phyloP scores from a whole-genome alignment of 306 rosid species.

The Rubus parviflorus region DNA sequence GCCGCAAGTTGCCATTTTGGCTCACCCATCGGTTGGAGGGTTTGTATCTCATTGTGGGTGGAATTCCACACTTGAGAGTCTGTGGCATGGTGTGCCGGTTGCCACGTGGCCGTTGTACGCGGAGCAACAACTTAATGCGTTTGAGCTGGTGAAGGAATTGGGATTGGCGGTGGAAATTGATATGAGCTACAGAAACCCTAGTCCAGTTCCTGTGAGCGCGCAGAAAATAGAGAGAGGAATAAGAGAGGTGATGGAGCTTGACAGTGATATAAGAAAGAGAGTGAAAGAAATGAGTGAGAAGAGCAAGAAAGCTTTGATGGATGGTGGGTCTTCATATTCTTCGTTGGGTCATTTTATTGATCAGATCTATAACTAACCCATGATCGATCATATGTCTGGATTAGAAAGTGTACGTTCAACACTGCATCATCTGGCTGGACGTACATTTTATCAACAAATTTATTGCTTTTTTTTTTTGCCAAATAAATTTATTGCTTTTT shows the following conservation, averaged over 20 bases:
- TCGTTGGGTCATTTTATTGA: neutral
- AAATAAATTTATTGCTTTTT: too few species aligned
- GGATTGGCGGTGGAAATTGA: slow-evolving; percentile 20
- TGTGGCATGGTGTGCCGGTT: slow-evolving; percentile 31
- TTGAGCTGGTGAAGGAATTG: slow-evolving; percentile 22
- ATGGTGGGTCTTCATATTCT: neutral
- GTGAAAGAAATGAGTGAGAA: slow-evolving; percentile 11
- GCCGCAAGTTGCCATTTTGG: slow-evolving; percentile 20
- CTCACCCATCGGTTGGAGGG: slow-evolving; percentile 25
- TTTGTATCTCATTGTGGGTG: slow-evolving; percentile 37
- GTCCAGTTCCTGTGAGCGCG: neutral
- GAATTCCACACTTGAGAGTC: slow-evolving; percentile 30
- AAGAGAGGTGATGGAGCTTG: slow-evolving; percentile 17
- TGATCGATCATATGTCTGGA: too few species aligned
- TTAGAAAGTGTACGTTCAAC: too few species aligned
- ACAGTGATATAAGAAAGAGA: neutral
- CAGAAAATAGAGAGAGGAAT: slow-evolving; percentile 22
- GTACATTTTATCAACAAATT: too few species aligned
- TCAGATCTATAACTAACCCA: neutral
- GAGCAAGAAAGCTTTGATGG: neutral
- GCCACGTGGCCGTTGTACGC: slow-evolving; percentile 33
- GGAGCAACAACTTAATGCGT: slow-evolving; percentile 26
- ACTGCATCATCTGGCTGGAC: too few species aligned
- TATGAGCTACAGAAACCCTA: neutral
- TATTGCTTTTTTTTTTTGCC: too few species aligned